Evolutionary conservation across 202 grass and related monocot genomes (phyloP).

Genomic region (Alloteropsis angusta): DNA sequence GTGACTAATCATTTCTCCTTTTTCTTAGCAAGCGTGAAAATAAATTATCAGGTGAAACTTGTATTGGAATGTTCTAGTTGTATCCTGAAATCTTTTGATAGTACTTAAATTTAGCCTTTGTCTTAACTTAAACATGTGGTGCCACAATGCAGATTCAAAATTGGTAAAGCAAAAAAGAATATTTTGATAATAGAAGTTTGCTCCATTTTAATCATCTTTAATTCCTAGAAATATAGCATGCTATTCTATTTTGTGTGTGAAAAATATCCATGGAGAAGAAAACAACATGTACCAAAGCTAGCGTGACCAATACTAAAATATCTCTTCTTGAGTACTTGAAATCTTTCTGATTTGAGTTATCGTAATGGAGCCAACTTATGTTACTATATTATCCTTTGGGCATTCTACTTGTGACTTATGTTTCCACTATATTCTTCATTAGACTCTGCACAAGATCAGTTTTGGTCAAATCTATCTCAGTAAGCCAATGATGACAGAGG

Average conservation of each 20-base stretch:
- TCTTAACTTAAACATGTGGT: neutral
- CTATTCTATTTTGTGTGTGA: neutral
- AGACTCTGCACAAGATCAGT: constrained; percentile 90
- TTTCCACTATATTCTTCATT: constrained; percentile 25
- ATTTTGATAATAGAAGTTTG: neutral
- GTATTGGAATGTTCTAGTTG: neutral
- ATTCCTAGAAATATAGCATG: neutral
- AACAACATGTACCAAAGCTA: neutral
- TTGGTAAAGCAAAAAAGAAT: neutral
- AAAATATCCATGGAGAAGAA: neutral
- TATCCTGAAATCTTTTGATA: neutral
- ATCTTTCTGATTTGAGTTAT: neutral
- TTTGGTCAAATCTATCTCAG: constrained; percentile 91
- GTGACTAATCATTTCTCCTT: neutral
- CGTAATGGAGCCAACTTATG: neutral
- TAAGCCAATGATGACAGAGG: constrained; percentile 92
- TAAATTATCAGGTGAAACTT: neutral
- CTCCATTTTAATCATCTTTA: neutral
- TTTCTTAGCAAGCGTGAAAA: neutral
- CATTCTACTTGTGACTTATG: constrained; percentile 1
- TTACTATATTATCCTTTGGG: neutral
- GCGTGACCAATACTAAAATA: neutral
- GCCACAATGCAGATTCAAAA: neutral
- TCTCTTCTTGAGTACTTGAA: neutral
- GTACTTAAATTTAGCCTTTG: neutral